These are phyloP conservation scores for Rhizophlyctis rosea DNA, from an alignment of 192 early-diverging fungal species.

Conservation along the genomic window DNA sequence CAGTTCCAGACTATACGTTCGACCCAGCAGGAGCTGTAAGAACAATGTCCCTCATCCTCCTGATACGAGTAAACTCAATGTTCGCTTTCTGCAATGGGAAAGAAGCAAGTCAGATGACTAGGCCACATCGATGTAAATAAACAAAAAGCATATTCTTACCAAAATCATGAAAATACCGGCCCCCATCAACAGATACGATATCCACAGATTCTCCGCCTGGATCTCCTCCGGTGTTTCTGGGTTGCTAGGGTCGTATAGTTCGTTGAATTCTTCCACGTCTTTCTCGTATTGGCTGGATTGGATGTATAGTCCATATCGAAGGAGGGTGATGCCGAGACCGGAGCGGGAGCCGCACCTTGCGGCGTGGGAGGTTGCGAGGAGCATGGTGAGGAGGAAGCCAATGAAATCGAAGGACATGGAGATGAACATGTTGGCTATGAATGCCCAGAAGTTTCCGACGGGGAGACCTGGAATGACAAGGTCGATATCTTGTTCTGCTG, in stretches of 20 bases:
- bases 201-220: slow-evolving; percentile 53
- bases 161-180: slow-evolving; percentile 70
- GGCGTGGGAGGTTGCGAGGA: slow-evolving; percentile 85
- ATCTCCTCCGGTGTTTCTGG: slow-evolving; percentile 7
- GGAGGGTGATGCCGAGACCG: slow-evolving; percentile 34
- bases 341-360: slow-evolving; percentile 50
- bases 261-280: background rate
- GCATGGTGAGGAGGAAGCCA: slow-evolving; percentile 83
- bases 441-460: slow-evolving; percentile 72
- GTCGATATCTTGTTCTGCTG: background rate
- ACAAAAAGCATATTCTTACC: too few species aligned
- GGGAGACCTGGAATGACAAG: slow-evolving; percentile 61
- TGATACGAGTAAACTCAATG: slow-evolving; percentile 67
- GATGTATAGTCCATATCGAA: slow-evolving; percentile 25
- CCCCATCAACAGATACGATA: slow-evolving; percentile 71
- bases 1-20: too few species aligned
- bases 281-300: slow-evolving; percentile 8
- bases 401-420: slow-evolving; percentile 44
- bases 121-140: too few species aligned
- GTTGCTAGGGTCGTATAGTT: slow-evolving; percentile 12
- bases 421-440: slow-evolving; percentile 73
- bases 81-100: slow-evolving; percentile 48
- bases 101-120: slow-evolving; percentile 10
- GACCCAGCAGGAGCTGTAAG: slow-evolving; percentile 29
- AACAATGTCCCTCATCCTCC: slow-evolving; percentile 68